Conservation (phyloP, 2,329 filamentous ascomycete species). For the Fusarium sp. region DNA sequence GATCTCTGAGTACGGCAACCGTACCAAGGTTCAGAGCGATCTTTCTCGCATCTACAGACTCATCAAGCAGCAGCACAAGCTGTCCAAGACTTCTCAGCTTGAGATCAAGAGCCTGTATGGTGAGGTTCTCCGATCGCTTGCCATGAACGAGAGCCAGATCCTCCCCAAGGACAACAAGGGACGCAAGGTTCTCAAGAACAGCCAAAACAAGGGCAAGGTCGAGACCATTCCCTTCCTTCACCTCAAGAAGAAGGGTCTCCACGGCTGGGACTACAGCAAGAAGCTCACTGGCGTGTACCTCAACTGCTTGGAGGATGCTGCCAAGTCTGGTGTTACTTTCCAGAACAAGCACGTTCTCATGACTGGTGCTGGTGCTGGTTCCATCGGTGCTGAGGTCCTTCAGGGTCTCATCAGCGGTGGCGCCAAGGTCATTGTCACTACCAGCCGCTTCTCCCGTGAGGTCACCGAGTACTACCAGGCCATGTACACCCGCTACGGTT, state of each 20-base stretch:
- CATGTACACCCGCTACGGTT: conserved; percentile 96
- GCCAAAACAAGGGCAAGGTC: conserved; percentile 83
- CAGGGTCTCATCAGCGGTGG: conserved; percentile 96
- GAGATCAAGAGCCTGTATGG: conserved; percentile 96
- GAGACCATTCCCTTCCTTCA: conserved; percentile 99
- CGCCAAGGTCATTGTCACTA: conserved; percentile 96
- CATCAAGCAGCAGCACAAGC: conserved; percentile 97
- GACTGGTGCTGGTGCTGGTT: conserved; percentile 97
- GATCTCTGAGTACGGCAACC: conserved; percentile 98
- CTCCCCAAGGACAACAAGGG: conserved; percentile 85
- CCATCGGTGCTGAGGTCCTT: conserved; percentile 95
- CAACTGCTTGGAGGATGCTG: conserved; percentile 89
- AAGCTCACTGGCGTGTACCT: conserved; percentile 94
- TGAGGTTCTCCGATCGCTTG: conserved; percentile 91
- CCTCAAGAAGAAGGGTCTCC: conserved; percentile 90
- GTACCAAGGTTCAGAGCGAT: conserved; percentile 97
- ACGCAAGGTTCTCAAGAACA: conserved; percentile 65
- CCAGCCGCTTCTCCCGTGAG: conserved; percentile 93
- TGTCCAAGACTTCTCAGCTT: conserved; percentile 94
- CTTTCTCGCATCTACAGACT: conserved; percentile 96
- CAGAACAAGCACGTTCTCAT: conserved; percentile 96
- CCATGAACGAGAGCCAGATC: conserved; percentile 98
- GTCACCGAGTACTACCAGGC: conserved; percentile 99
- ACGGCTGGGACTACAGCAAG: conserved; percentile 99
- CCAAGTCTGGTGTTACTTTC: conserved; percentile 88